Evolutionary conservation across 345 rosid genomes (phyloP).

Genomic region (Sonneratia caseolaris): DNA sequence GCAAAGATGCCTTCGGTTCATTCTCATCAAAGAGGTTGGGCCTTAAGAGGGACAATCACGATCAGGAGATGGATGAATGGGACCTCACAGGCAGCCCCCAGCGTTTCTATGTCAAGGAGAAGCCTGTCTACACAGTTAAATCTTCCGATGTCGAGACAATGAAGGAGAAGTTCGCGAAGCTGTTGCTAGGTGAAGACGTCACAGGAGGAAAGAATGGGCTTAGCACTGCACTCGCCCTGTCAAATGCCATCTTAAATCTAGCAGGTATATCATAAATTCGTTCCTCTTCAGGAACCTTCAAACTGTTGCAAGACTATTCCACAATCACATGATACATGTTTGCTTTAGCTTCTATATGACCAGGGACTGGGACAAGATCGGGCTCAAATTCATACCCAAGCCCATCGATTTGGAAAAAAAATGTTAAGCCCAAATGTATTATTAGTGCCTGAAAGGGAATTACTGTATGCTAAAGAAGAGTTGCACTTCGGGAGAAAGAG

Average conservation of each 20-base stretch:
- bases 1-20: slow-evolving; percentile 81
- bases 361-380: too few relatives aligned
- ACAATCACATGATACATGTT: too few relatives aligned
- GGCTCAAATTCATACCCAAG: too few relatives aligned
- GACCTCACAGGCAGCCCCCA: slow-evolving; percentile 48
- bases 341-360: too few relatives aligned
- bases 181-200: slow-evolving; percentile 77
- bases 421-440: too few relatives aligned
- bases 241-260: slow-evolving; percentile 77
- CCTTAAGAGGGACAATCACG: slow-evolving; percentile 39
- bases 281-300: background rate
- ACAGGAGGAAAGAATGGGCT: slow-evolving; percentile 74
- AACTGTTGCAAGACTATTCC: background rate
- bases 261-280: slow-evolving; percentile 43
- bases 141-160: slow-evolving; percentile 61
- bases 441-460: background rate
- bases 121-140: slow-evolving; percentile 30
- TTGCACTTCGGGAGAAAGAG: too few relatives aligned
- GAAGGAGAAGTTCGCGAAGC: slow-evolving; percentile 80
- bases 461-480: too few relatives aligned
- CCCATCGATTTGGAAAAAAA: background rate
- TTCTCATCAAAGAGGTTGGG: slow-evolving; percentile 74
- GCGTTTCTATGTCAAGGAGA: slow-evolving; percentile 44
- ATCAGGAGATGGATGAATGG: slow-evolving; percentile 37
- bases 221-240: slow-evolving; percentile 65